These are phyloP conservation scores for Ajuga reptans DNA, from an alignment of 305 asterid species.

Conservation along the genomic window DNA sequence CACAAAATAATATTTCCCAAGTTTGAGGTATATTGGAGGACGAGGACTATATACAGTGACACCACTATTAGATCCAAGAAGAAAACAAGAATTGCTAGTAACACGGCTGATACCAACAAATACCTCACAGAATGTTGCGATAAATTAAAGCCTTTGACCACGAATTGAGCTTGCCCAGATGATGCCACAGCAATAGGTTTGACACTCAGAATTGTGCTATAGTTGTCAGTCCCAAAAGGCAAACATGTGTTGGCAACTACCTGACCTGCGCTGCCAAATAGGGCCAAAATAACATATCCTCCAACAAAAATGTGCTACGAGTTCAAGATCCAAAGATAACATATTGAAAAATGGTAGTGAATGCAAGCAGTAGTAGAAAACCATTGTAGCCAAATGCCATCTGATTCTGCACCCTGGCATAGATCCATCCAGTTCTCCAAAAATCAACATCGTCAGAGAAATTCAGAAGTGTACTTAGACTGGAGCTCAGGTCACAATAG, in stretches of 20 bases:
- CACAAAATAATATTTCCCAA: constrained; percentile 5
- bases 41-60: background rate
- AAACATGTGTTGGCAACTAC: constrained; percentile 51
- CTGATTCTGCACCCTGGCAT: constrained; percentile 62
- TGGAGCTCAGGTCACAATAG: constrained; percentile 54
- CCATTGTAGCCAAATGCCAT: constrained; percentile 57
- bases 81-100: constrained; percentile 7
- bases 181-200: constrained; percentile 68
- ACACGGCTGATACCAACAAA: constrained; percentile 12
- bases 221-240: constrained; percentile 36
- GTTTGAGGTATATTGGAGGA: constrained; percentile 7
- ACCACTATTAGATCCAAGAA: background rate
- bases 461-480: constrained; percentile 57
- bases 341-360: background rate
- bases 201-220: constrained; percentile 44
- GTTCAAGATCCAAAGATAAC: constrained; percentile 15
- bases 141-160: constrained; percentile 59
- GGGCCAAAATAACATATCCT: constrained; percentile 11
- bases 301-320: constrained; percentile 14
- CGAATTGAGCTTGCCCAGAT: constrained; percentile 51
- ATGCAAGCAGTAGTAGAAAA: constrained; percentile 23
- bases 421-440: constrained; percentile 80
- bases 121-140: constrained; percentile 58
- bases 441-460: constrained; percentile 45
- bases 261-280: constrained; percentile 49